Evolutionary conservation across 2,329 filamentous ascomycete genomes (phyloP), one percentile per base, ranked within the genome.

Genomic region (Phialophora tarda): DNA sequence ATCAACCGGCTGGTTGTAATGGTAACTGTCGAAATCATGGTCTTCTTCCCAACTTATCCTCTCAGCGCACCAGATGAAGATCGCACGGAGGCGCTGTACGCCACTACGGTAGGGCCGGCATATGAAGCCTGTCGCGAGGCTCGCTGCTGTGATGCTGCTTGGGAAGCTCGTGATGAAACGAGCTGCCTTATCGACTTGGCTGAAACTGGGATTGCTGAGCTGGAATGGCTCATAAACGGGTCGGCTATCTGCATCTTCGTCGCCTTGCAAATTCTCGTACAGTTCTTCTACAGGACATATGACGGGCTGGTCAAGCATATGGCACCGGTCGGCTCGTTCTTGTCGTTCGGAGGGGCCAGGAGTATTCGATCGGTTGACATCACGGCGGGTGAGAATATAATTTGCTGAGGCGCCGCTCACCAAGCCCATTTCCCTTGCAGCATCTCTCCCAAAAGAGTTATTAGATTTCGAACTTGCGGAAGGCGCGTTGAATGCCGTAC

Each of bases 41-140:
- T 96, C 93, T 73, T 97, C 94, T 61, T 99, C 95, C 95, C 95
- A 99, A 34, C 86, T 87, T 64, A 99, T 89, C 73, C 94, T 93
- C 76, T 99, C 95, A n/a, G 92, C 87, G 4, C 96, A 92, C 94
- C 94, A 99, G 1, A 91, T 97, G 75, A 98, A 99, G 69, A 99
- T 98, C 17, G 95, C 94, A 26, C 96, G 87, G 28, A 99, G 80
- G 41, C 93, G 87, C 77, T 99, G 95, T 0, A 97, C 92, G 73
- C 98, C 94, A 77, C 92, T 97, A 66, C 93, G 86, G 77, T 97
- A 97, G 0, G 95, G 96, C 30, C 95, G 88, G 75, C 96, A 99
- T 11, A 99, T 88, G 75, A 97, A 97, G 0, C 90, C 92, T 65
- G 95, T 95, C 0, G 95, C 93, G 17, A 99, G 82, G 32, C 90